Percentiles rank a stretch among this genome's conserved stretches.
These are phyloP conservation scores for Acanthamoeba sp. DNA, from an alignment of 208 protist species.

Conservation along the genomic window DNA sequence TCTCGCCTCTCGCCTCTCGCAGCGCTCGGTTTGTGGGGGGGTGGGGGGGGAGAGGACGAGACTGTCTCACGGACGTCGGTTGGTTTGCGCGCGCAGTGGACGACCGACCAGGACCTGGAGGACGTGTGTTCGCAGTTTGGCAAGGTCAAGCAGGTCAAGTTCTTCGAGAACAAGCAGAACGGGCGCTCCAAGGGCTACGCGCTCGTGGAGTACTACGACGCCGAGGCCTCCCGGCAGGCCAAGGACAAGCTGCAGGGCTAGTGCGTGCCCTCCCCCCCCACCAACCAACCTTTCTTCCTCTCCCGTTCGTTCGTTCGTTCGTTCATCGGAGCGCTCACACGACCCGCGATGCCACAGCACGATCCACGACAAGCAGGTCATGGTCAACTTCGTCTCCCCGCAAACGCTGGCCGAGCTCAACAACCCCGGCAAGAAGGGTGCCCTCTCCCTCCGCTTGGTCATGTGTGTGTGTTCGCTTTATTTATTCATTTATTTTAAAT, in stretches of 20 bases:
- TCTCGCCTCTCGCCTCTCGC: no score
- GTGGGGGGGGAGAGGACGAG: no score
- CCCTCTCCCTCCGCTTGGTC: no score
- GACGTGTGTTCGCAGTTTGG: conserved; percentile 10
- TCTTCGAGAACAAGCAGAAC: conserved; percentile 22
- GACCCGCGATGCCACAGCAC: not conserved
- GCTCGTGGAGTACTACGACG: conserved; percentile 11
- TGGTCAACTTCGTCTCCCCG: conserved; percentile 31
- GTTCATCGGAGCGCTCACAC: not conserved
- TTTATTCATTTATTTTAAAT: no score
- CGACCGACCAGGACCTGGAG: conserved; percentile 16
- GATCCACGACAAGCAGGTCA: not conserved
- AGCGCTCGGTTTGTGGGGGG: no score
- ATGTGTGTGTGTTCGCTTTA: no score
- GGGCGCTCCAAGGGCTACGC: conserved; percentile 7
- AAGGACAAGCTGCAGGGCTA: conserved; percentile 18
- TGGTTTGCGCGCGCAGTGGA: conserved; percentile 19
- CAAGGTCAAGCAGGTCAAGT: conserved; percentile 30
- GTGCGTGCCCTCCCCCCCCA: not conserved
- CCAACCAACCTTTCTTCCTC: not conserved
- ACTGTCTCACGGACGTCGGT: no score
- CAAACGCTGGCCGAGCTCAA: not conserved
- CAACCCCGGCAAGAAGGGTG: not conserved
- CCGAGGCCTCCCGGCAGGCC: not conserved
- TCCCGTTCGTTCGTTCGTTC: not conserved